These are phyloP conservation scores for Puya raimondii DNA, from an alignment of 176 grass and related monocot genomes.

Conservation along the genomic window DNA sequence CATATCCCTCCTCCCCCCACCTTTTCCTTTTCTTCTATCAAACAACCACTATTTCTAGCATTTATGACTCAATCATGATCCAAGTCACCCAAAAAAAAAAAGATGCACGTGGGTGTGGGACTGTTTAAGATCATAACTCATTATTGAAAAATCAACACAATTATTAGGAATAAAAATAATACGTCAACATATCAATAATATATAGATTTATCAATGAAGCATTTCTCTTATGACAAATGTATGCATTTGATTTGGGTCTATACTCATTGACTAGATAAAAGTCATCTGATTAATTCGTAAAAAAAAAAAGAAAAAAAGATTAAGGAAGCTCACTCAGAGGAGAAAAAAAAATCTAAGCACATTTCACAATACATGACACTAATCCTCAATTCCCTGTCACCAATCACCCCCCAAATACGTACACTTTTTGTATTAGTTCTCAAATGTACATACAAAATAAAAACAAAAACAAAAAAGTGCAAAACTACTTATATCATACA, in stretches of 20 bases:
- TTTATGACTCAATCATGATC: slow-evolving; percentile 41
- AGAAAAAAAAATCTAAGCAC: neutral
- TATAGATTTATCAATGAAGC: no score
- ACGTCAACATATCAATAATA: no score
- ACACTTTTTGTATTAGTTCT: neutral
- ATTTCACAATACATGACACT: neutral
- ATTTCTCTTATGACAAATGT: no score
- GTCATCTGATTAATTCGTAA: no score
- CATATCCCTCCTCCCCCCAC: slow-evolving; percentile 24
- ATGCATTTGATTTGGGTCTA: neutral
- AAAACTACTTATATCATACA: slow-evolving; percentile 55
- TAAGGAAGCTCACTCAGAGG: neutral
- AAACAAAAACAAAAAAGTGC: slow-evolving; percentile 5
- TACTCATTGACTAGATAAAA: neutral
- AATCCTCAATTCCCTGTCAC: slow-evolving; percentile 8
- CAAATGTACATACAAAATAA: slow-evolving; percentile 18
- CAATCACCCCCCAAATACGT: slow-evolving; percentile 16
- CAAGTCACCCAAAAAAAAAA: slow-evolving; percentile 15
- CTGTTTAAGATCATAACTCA: neutral
- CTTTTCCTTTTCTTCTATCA: slow-evolving; percentile 13
- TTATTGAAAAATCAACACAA: no score
- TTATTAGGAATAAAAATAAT: no score
- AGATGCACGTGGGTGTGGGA: neutral
- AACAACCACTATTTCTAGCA: slow-evolving; percentile 66
- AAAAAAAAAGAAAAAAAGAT: slow-evolving; percentile 13